A percentile compares a stretch with the other conserved stretches of the same genome.
These are phyloP conservation scores for Penicillium frequentans DNA, from an alignment of 2,329 filamentous ascomycete species.

Conservation along the genomic window DNA sequence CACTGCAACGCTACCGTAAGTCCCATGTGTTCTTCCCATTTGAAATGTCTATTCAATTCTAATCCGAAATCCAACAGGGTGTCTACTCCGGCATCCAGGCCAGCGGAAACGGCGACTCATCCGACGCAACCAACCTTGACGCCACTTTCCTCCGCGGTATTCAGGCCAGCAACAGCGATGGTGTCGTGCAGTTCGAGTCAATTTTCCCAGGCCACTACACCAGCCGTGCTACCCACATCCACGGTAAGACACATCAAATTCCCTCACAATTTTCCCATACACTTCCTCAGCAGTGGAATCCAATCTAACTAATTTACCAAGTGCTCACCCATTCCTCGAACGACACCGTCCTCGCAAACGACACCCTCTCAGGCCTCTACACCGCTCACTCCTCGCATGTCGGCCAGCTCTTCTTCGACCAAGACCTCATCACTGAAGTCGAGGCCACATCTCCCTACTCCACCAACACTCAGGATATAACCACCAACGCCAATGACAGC, in stretches of 20 bases:
- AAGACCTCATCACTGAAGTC: constrained; percentile 55
- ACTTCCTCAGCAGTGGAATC: neutral
- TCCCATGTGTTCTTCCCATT: neutral
- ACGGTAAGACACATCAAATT: constrained; percentile 19
- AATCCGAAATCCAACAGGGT: constrained; percentile 22
- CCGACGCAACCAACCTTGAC: constrained; percentile 43
- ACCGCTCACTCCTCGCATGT: constrained; percentile 55
- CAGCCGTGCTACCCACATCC: constrained; percentile 38
- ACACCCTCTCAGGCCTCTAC: constrained; percentile 51
- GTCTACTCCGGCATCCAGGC: constrained; percentile 42
- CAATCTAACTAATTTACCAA: neutral
- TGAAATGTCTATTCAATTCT: neutral
- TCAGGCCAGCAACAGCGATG: constrained; percentile 43
- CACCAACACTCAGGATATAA: constrained; percentile 49
- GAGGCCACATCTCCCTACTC: constrained; percentile 50
- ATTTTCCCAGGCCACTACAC: constrained; percentile 51
- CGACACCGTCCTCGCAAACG: constrained; percentile 46
- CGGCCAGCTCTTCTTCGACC: constrained; percentile 66
- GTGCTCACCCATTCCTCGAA: constrained; percentile 34
- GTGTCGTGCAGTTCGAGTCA: constrained; percentile 45
- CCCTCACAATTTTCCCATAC: neutral
- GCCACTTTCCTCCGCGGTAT: constrained; percentile 48
- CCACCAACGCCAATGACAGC: constrained; percentile 52
- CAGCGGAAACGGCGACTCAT: constrained; percentile 36
- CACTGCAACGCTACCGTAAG: constrained; percentile 42